Base-by-base conservation (phyloP, 805 yeast genomes). In the Wickerhamomyces rabaulensis region DNA sequence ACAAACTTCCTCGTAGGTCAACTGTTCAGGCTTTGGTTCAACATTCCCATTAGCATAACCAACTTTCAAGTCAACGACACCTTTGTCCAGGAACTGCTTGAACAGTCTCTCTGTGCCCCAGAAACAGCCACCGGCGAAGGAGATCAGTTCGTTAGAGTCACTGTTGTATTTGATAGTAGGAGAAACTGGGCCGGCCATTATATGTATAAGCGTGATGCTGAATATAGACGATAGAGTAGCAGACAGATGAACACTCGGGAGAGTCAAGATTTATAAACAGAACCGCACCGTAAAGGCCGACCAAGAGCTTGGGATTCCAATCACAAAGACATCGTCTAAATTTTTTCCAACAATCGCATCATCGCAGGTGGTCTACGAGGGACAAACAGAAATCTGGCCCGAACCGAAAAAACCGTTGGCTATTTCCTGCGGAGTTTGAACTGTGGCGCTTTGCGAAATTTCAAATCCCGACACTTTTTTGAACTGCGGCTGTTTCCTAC, bases 91-190 rank as follows among this genome's bases (percentile, higher is more conserved):
- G 58, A 81, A 84, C 52, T 85, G 76, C 60, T 84, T 68, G 68
- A 77, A 88, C n/a, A 89, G 80, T 54, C 82, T 84, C 57, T 90
- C 97, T 9, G 84, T 87, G 15, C 92, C 92, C 94, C 94, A 85
- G 66, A 84, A 85, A 61, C 94, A 85, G 10, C 51, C 49, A 43
- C 49, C 49, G 5, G 49, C 49, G 15, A 43, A 43, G 4, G 46
- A 35, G 16, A 47, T 47, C 4, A 40, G n/a, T 6, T 29, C 19
- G 39, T 47, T 26, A 2, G 38, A 26, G 7, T 9, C 33, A 7
- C 35, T 23, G 23, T 47, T 39, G 37, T 37, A 43, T 13, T 19
- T 23, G 20, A 47, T 27, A 9, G 37, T 25, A 2, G 39, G 39
- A 3, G 49, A 46, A 9, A 46, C 26, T 1, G 49, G 40, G 6